A percentile compares a stretch with the other conserved stretches of the same genome.
phyloP scores from a whole-genome alignment of 1,284 basidiomycete species.

The Trichosporon sp. region DNA sequence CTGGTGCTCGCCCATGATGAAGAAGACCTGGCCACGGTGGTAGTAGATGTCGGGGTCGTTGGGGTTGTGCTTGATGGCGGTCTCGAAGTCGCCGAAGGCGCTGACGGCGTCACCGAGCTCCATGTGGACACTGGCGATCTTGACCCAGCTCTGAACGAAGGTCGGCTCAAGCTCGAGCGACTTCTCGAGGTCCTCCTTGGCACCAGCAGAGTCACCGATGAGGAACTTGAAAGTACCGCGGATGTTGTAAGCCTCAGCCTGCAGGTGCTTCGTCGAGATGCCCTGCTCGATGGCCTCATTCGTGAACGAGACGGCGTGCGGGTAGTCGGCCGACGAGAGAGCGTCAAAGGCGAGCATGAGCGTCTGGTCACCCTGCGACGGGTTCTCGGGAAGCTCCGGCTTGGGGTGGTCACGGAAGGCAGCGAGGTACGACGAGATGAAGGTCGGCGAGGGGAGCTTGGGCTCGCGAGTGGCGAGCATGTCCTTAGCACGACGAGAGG shows the following conservation, averaged over 20 bases:
- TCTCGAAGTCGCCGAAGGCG: constrained; percentile 86
- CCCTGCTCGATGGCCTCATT: constrained; percentile 86
- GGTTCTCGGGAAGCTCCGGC: constrained; percentile 68
- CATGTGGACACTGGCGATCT: constrained; percentile 97
- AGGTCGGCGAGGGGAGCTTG: constrained; percentile 81
- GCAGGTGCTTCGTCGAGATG: constrained; percentile 67
- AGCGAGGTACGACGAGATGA: constrained; percentile 92
- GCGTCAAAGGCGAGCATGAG: constrained; percentile 76
- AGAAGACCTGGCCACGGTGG: constrained; percentile 96
- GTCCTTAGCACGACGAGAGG: constrained; percentile 64
- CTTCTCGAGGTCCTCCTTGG: constrained; percentile 76
- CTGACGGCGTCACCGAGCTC: constrained; percentile 73
- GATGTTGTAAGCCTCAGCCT: constrained; percentile 86
- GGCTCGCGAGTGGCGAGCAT: constrained; percentile 67
- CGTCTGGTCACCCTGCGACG: constrained; percentile 75
- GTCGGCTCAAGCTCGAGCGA: constrained; percentile 67
- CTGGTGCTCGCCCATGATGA: constrained; percentile 87
- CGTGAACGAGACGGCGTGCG: constrained; percentile 70
- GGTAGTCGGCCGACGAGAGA: constrained; percentile 78
- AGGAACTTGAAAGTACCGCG: constrained; percentile 98
- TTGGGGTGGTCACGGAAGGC: constrained; percentile 80
- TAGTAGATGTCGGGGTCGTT: constrained; percentile 96
- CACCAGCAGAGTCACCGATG: constrained; percentile 74
- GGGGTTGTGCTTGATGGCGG: constrained; percentile 75
- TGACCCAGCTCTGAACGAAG: constrained; percentile 88